Evolutionary conservation across 768 basidiomycete genomes (phyloP), one percentile per base, ranked within the genome.

Genomic region (Lyophyllum atratum): DNA sequence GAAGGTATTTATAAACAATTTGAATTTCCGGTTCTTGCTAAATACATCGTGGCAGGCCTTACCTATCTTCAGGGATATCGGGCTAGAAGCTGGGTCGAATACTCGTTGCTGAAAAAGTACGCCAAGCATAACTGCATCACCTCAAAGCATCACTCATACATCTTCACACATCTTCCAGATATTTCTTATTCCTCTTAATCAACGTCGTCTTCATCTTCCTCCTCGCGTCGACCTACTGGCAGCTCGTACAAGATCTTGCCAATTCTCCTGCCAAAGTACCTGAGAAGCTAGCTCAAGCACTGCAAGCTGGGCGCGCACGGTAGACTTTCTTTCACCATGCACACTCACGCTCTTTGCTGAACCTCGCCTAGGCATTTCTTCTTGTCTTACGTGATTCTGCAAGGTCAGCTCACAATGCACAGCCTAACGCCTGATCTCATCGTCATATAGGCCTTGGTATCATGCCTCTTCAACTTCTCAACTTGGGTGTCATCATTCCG

Each of bases 141-240:
- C 5, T 19, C 26, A 49, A 15, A 40, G 19, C n/a, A 2, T 40
- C 53, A 46, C 26, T n/a, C 61, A 67, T 28, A 55, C 24, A 52
- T 44, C n/a, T n/a, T n/a, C n/a, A n/a, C 4, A 8, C 22, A 29
- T 21, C n/a, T n/a, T n/a, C n/a, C 66, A 97, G 94, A 81, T 98
- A 97, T 69, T 94, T 95, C 66, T 78, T 97, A 29, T 96, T 97
- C 77, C 80, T 98, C 2, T 81, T 97, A 48, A 76, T 93, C 74
- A 93, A 95, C 66, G 93, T 96, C 39, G 89, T 98, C 39, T 95
- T 95, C 72, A 94, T 96, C 59, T 98, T 96, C 77, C 83, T 96
- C 15, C 74, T 96, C 34, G 93, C 94, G 0, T 90, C 89, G 53
- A 95, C 95, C 0, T 95, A 95, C 70, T 92, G 89, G 86, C 89